Percentiles rank a stretch among this genome's conserved stretches.
These are phyloP conservation scores for Dendrobium catenatum DNA, from an alignment of 106 monocot species.

Conservation along the genomic window DNA sequence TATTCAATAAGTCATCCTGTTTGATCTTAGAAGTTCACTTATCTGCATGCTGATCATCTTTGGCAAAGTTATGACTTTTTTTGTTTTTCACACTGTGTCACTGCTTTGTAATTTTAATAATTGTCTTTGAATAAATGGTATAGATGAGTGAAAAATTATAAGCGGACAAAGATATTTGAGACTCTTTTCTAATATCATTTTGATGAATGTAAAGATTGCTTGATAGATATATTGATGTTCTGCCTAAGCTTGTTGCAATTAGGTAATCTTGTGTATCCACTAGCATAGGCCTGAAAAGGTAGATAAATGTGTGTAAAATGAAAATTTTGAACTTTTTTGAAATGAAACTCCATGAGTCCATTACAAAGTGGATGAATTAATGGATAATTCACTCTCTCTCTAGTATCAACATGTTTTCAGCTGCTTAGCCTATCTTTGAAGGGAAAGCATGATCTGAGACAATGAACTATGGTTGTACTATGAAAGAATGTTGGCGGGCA, in stretches of 20 bases:
- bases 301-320: not conserved
- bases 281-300: not conserved
- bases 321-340: not conserved
- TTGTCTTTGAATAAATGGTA: not conserved
- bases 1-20: not conserved
- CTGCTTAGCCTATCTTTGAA: not conserved
- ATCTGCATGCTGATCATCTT: not conserved
- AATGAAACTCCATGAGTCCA: not conserved
- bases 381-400: not conserved
- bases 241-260: not conserved
- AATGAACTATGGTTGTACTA: not conserved
- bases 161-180: not conserved
- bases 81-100: not conserved
- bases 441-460: not conserved
- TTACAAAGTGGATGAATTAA: not conserved
- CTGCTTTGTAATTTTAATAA: not conserved
- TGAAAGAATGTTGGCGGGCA: not conserved
- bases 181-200: not conserved
- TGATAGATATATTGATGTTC: not conserved
- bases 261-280: not conserved
- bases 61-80: not conserved
- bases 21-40: not conserved
- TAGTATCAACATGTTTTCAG: not conserved
- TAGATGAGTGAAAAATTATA: not conserved
- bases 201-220: not conserved